Base-by-base conservation (phyloP, 257 asterid genomes). In the Przewalskia tangutica region DNA sequence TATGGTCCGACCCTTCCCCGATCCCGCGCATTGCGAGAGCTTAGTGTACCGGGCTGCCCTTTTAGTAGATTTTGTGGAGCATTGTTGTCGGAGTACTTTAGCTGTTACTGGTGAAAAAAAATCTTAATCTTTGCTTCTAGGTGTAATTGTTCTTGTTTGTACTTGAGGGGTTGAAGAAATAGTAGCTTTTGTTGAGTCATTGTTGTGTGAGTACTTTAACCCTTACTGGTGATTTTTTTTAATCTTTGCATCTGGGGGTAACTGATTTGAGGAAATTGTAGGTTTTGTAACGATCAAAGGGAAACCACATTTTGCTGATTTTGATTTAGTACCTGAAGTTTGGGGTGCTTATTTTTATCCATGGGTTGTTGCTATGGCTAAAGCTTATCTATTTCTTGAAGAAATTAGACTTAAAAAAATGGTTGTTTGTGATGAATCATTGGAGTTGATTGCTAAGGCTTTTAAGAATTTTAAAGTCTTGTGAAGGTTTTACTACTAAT, bases 221-320 rank as follows among this genome's bases (percentile, higher is more conserved):
- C 42, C 42, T 2, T 38, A 38, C 42, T 38, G 42, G 42, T 38
- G 42, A 38, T 3, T 3, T 3, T 0, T 38, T 38, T 6, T 3
- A 38, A 38, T 38, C 42, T 38, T 38, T 38, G 42, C 42, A 38
- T 3, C 42, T 38, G 2, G 5, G 42, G 42, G 3, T 38, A 38
- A 38, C 42, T 38, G 42, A 3, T 38, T 38, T 38, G 42, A 38
- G 42, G 42, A 38, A 38, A 38, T 38, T 3, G 5, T 38, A 38
- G 42, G 32, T 27, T 27, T 27, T 27, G 32, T 2, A 38, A 38
- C 5, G 42, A 83, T 95, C 80, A 95, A 95, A 84, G 98, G 98
- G 59, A 95, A 93, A 91, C 98, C 97, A 65, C 98, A 95, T 92
- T 95, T 95, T 77, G 98, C 97, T 0, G 98, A 95, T 84, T 95